Percentiles rank a stretch among this genome's conserved stretches.
These are phyloP conservation scores for Suillus decipiens DNA, from an alignment of 768 basidiomycete genomes.

Conservation along the genomic window DNA sequence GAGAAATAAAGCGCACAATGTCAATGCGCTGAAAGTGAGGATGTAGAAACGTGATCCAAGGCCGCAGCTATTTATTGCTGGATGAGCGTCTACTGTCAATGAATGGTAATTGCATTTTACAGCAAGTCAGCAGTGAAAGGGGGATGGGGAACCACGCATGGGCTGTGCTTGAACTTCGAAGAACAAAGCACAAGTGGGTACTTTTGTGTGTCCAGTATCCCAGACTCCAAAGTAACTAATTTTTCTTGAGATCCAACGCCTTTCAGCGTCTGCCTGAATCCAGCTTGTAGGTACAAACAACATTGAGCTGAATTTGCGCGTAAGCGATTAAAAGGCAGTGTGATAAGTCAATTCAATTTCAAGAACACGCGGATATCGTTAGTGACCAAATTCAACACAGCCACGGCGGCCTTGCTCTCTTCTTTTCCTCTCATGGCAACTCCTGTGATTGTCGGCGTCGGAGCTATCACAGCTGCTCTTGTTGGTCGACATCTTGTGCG, in stretches of 20 bases:
- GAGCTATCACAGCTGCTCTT: slow-evolving; percentile 74
- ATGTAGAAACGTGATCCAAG: neutral
- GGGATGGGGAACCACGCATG: neutral
- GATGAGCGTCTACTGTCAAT: slow-evolving; percentile 7
- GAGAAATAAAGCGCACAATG: neutral
- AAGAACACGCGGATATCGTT: neutral
- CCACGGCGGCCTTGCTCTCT: neutral
- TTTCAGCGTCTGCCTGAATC: neutral
- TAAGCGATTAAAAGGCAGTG: neutral
- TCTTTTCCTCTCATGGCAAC: slow-evolving; percentile 61
- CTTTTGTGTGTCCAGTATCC: slow-evolving; percentile 1
- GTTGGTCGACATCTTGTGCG: slow-evolving; percentile 73
- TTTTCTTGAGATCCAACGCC: neutral
- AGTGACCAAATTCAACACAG: slow-evolving; percentile 1
- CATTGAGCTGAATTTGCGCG: neutral
- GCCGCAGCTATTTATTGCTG: slow-evolving; percentile 9
- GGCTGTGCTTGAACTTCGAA: neutral
- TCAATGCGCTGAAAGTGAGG: neutral
- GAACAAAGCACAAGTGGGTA: neutral
- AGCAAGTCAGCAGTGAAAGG: slow-evolving; percentile 3
- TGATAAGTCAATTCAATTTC: neutral
- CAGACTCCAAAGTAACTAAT: neutral
- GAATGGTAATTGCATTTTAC: slow-evolving; percentile 1
- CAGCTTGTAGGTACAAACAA: neutral
- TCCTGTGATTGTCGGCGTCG: slow-evolving; percentile 73